Percentiles rank a stretch among this genome's conserved stretches.
These are phyloP conservation scores for Thecamonas trahens DNA, from an alignment of 78 protist genomes.

Conservation along the genomic window DNA sequence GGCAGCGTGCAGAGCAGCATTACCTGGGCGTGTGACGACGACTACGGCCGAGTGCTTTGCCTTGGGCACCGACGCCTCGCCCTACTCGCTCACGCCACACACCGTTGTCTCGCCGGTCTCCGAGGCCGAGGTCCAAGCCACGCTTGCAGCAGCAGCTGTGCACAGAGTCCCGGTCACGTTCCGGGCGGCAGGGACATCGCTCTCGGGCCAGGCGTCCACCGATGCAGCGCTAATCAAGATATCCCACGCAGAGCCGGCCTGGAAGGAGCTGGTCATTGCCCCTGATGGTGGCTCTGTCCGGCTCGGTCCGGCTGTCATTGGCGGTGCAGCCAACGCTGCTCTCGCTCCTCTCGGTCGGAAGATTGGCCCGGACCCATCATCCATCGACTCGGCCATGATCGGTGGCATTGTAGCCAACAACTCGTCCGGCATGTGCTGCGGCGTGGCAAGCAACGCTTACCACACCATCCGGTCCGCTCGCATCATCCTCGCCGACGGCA, in stretches of 20 bases:
- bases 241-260: slow-evolving; percentile 15
- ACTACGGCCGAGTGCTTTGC: too few species aligned
- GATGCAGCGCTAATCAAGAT: slow-evolving; percentile 21
- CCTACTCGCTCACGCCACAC: slow-evolving; percentile 23
- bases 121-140: slow-evolving; percentile 15
- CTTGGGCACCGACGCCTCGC: slow-evolving; percentile 36
- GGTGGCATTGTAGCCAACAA: slow-evolving; percentile 43
- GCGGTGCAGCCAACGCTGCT: slow-evolving; percentile 20
- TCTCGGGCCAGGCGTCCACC: too few species aligned
- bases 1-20: too few species aligned
- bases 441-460: slow-evolving; percentile 26
- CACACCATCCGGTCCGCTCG: slow-evolving; percentile 33
- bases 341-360: slow-evolving; percentile 19
- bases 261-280: not conserved
- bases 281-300: not conserved
- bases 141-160: slow-evolving; percentile 3
- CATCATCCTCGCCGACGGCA: slow-evolving; percentile 26
- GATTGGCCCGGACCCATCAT: slow-evolving; percentile 42
- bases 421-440: slow-evolving; percentile 50
- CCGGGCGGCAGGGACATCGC: slow-evolving; percentile 43
- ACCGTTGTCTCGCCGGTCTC: slow-evolving; percentile 17
- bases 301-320: slow-evolving; percentile 12
- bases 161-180: slow-evolving; percentile 48
- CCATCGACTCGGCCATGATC: slow-evolving; percentile 34
- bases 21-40: too few species aligned